Evolutionary conservation across 2,329 filamentous ascomycete genomes (phyloP).

Genomic region (Arthrobotrys conoides): DNA sequence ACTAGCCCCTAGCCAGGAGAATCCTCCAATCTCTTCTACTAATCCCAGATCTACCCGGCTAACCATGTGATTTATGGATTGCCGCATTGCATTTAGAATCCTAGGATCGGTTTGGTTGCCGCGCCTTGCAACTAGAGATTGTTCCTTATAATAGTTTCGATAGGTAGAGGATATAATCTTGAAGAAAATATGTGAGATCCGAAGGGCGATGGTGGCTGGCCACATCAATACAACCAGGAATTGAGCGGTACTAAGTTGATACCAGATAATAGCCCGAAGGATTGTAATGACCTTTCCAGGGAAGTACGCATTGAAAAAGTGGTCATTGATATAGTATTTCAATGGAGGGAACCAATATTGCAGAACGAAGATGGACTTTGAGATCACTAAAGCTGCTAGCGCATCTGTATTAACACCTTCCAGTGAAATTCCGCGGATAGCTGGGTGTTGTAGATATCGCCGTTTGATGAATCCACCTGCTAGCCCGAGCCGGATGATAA

Average conservation of each 20-base stretch:
- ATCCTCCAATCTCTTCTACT: not conserved
- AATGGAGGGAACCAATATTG: conserved; percentile 12
- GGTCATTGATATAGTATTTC: not conserved
- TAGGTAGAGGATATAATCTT: not conserved
- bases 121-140: not conserved
- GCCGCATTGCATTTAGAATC: not conserved
- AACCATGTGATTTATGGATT: no score
- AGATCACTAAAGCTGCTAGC: no score
- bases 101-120: not conserved
- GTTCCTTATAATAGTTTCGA: not conserved
- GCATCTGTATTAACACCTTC: no score
- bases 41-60: not conserved
- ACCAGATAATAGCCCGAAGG: not conserved
- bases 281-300: not conserved
- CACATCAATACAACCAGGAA: not conserved
- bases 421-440: not conserved
- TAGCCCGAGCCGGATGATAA: not conserved
- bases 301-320: not conserved
- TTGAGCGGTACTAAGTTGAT: conserved; percentile 17
- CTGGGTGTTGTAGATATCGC: not conserved
- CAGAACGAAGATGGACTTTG: not conserved
- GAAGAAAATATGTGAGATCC: not conserved
- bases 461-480: not conserved
- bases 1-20: not conserved
- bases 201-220: not conserved